Conservation (phyloP, 2,329 filamentous ascomycete genomes). For the Tolypocladium amazonense region DNA sequence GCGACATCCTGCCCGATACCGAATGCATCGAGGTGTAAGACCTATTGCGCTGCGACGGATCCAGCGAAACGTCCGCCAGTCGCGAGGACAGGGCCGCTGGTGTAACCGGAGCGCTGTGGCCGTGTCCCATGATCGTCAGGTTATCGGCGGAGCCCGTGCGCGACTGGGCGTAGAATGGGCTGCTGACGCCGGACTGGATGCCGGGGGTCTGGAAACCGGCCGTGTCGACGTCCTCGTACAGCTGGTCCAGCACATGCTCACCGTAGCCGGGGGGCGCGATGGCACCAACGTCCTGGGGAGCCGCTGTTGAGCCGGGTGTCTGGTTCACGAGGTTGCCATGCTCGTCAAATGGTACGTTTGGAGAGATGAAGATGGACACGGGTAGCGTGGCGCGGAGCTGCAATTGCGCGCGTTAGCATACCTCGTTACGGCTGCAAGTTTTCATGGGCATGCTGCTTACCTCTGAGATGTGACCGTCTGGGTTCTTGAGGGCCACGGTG, state of each 20-base stretch:
- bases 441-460: constrained; percentile 28
- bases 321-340: constrained; percentile 67
- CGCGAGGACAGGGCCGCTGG: constrained; percentile 50
- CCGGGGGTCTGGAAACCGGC: constrained; percentile 71
- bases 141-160: constrained; percentile 76
- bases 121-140: constrained; percentile 39
- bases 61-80: constrained; percentile 58
- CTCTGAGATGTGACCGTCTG: constrained; percentile 90
- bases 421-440: background rate
- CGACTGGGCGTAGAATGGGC: constrained; percentile 63
- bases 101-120: constrained; percentile 18
- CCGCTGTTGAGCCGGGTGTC: constrained; percentile 36
- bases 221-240: constrained; percentile 80
- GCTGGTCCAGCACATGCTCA: constrained; percentile 76
- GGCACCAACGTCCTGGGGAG: constrained; percentile 43
- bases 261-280: constrained; percentile 89
- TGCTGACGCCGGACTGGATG: constrained; percentile 62
- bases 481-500: constrained; percentile 83
- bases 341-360: constrained; percentile 80
- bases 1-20: constrained; percentile 31
- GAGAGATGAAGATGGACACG: constrained; percentile 89
- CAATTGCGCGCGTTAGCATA: background rate
- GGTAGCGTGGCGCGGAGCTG: constrained; percentile 81
- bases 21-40: constrained; percentile 35
- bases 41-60: constrained; percentile 32